Evolutionary conservation across 176 grass and related monocot genomes (phyloP), one percentile per base, ranked within the genome.

Genomic region (Juncus effusus): DNA sequence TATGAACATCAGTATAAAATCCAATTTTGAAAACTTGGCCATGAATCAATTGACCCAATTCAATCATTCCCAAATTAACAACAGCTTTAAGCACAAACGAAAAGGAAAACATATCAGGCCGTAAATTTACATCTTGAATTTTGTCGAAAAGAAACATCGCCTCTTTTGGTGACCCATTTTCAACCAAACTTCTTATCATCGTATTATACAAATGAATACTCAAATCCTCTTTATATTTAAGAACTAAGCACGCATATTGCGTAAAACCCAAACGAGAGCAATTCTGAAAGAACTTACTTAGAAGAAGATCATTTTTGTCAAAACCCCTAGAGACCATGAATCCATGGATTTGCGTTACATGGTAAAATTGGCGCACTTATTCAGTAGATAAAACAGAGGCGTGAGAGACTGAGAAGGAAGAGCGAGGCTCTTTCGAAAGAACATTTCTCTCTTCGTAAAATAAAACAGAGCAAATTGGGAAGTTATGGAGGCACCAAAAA

Each of bases 21-120:
- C 83, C 83, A 10, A 67, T 35, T 49, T 70, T 72, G 53, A 84
- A 9, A 63, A 82, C 50, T 37, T 79, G 64, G 19, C 59, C 47
- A 56, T 86, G 80, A 7, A 87, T 76, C 80, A 67, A 47, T 16
- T 16, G 12, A 19, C 70, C 78, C 78, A 67, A 52, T 13, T 58
- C 45, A 61, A 80, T 13, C 70, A 61, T 61, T 42, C 14, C n/a
- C 70, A 80, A 61, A 37, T 55, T 61, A 16, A 51, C 70, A 55
- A 54, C 41, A 10, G 19, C 69, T 39, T 80, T 74, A 3, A 80
- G 40, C 16, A 61, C 51, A 14, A 64, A 80, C 7, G 78, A 69
- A 64, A 74, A 74, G 6, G 70, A 74, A 16, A 60, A 74, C 13
- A 64, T 80, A 54, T 80, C 78, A 10, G 78, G 78, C 13, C 53